Percentiles rank a stretch among this genome's conserved stretches.
phyloP scores from a whole-genome alignment of 257 asterid genomes.

The Gentiana straminea region DNA sequence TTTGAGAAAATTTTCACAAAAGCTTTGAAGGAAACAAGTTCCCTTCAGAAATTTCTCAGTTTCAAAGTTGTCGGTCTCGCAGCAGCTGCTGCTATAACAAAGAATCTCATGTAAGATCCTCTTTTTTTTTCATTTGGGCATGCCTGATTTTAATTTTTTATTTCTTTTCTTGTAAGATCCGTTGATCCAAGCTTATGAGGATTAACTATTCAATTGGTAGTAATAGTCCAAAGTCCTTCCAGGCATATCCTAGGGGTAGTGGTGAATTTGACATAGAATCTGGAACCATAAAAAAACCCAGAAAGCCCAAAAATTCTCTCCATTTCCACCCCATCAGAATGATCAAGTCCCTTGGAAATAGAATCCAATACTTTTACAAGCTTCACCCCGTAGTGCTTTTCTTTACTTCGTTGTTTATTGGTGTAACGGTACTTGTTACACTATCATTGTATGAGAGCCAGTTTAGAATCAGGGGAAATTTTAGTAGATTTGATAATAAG shows the following conservation, averaged over 20 bases:
- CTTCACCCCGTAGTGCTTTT: slow-evolving; percentile 58
- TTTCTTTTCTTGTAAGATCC: not conserved
- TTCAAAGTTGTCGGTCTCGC: too few relatives aligned
- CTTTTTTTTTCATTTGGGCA: slow-evolving; percentile 8
- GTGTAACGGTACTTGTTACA: slow-evolving; percentile 30
- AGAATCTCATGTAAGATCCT: too few relatives aligned
- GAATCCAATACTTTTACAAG: slow-evolving; percentile 45
- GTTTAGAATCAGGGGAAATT: slow-evolving; percentile 24
- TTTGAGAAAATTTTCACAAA: too few relatives aligned
- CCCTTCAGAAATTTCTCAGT: too few relatives aligned
- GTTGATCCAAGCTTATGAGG: slow-evolving; percentile 56
- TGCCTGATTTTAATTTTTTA: slow-evolving; percentile 2
- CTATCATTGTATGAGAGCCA: slow-evolving; percentile 33
- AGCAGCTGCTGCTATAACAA: too few relatives aligned
- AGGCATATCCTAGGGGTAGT: slow-evolving; percentile 52
- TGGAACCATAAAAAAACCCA: slow-evolving; percentile 45
- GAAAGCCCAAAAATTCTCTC: slow-evolving; percentile 29
- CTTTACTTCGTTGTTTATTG: slow-evolving; percentile 42
- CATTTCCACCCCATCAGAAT: slow-evolving; percentile 33
- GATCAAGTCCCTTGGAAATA: slow-evolving; percentile 51
- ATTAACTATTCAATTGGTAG: slow-evolving; percentile 45
- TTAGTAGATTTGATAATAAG: slow-evolving; percentile 22
- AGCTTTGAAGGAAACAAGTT: too few relatives aligned
- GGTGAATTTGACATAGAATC: slow-evolving; percentile 81
- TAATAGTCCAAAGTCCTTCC: slow-evolving; percentile 78